Conservation (phyloP, 805 yeast species). For the Metschnikowia gruessii region DNA sequence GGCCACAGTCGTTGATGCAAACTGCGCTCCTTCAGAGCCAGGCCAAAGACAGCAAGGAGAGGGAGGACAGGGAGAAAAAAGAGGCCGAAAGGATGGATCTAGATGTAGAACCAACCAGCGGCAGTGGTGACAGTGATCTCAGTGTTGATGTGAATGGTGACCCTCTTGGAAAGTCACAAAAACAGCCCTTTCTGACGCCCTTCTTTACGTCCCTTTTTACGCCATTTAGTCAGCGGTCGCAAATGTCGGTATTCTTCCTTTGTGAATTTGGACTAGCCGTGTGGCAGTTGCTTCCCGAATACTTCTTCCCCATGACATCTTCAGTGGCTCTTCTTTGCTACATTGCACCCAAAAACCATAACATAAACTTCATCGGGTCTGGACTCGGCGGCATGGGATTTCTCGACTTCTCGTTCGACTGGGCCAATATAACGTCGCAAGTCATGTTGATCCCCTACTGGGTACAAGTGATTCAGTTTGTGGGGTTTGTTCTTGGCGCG, state of each 20-base stretch:
- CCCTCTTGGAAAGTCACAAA: too few relatives aligned
- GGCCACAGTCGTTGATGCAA: constrained; percentile 53
- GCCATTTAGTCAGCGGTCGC: constrained; percentile 9
- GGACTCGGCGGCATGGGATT: constrained; percentile 54
- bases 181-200: too few relatives aligned
- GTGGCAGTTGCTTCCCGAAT: constrained; percentile 53
- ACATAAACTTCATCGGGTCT: constrained; percentile 47
- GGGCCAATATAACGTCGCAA: constrained; percentile 51
- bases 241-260: constrained; percentile 38
- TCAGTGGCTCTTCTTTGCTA: constrained; percentile 50
- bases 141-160: too few relatives aligned
- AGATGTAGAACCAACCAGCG: too few relatives aligned
- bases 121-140: too few relatives aligned
- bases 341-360: constrained; percentile 43
- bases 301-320: constrained; percentile 46
- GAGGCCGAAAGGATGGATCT: neutral
- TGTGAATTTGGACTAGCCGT: constrained; percentile 25
- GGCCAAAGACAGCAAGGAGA: constrained; percentile 9
- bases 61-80: neutral
- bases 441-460: constrained; percentile 53
- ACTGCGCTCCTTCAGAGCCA: constrained; percentile 32
- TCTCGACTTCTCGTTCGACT: constrained; percentile 47
- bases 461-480: constrained; percentile 49
- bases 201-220: too few relatives aligned
- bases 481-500: constrained; percentile 46